Conservation (phyloP, 108 stramenopile species). For the Cyclotella choctawhatcheeana region DNA sequence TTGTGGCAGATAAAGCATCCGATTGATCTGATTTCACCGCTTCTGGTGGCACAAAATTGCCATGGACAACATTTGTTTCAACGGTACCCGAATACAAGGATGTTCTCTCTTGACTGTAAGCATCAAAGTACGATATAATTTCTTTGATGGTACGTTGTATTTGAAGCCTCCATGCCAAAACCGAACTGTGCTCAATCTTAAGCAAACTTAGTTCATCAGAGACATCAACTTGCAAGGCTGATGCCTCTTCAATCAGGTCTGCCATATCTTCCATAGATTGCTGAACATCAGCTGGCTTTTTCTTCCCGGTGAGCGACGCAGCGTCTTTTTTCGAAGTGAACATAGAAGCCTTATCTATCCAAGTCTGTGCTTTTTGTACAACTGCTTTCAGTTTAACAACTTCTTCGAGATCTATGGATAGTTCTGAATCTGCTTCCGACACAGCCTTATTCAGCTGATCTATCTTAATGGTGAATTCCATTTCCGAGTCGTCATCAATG, state of each 20-base stretch:
- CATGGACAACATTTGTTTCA: neutral
- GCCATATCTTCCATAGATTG: conserved; percentile 53
- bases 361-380: conserved; percentile 44
- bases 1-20: conserved; percentile 1
- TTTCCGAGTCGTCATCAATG: neutral
- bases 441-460: conserved; percentile 52
- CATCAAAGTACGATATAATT: conserved; percentile 59
- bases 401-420: conserved; percentile 73
- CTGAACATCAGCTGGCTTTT: conserved; percentile 24
- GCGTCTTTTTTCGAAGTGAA: conserved; percentile 53
- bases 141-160: conserved; percentile 51
- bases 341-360: conserved; percentile 54
- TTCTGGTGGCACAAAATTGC: neutral
- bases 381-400: conserved; percentile 56
- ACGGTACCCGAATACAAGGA: conserved; percentile 18
- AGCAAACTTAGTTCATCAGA: conserved; percentile 54
- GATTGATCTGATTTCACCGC: neutral
- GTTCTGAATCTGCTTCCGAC: conserved; percentile 55
- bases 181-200: conserved; percentile 45
- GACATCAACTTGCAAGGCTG: conserved; percentile 56
- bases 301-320: conserved; percentile 26
- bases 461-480: conserved; percentile 21
- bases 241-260: conserved; percentile 62
- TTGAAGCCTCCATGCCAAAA: conserved; percentile 56
- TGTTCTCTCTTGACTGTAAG: conserved; percentile 43